Evolutionary conservation across 768 basidiomycete species (phyloP).

Genomic region (Amanita rubescens): DNA sequence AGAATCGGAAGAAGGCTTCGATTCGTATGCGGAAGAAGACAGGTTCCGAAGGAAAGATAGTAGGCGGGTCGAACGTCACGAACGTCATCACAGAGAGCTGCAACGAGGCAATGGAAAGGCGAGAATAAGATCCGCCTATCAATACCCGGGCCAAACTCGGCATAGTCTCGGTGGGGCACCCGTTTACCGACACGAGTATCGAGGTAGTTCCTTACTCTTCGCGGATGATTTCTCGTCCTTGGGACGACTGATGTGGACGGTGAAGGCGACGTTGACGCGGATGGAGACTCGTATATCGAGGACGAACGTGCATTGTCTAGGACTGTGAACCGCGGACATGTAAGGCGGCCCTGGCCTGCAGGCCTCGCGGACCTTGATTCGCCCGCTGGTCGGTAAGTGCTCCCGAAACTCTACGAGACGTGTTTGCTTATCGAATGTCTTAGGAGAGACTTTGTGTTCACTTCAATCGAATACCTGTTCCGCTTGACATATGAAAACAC

Average conservation of each 20-base stretch:
- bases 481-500: conserved; percentile 54
- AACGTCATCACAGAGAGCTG: background rate
- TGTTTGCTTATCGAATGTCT: background rate
- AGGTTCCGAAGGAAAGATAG: conserved; percentile 14
- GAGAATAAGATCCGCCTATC: conserved; percentile 8
- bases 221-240: background rate
- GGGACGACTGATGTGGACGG: conserved; percentile 7
- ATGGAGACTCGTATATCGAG: conserved; percentile 20
- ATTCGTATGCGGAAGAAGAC: conserved; percentile 17
- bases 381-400: conserved; percentile 50
- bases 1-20: conserved; percentile 23
- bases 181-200: conserved; percentile 7
- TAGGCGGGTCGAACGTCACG: conserved; percentile 12
- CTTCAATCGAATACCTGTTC: conserved; percentile 60
- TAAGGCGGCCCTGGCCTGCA: conserved; percentile 25
- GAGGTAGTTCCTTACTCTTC: too few relatives aligned
- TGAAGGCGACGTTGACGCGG: conserved; percentile 20
- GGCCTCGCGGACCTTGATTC: conserved; percentile 55
- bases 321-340: conserved; percentile 10
- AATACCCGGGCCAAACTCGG: conserved; percentile 5
- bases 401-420: background rate
- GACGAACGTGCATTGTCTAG: conserved; percentile 16
- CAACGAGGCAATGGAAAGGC: conserved; percentile 10
- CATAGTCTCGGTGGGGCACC: conserved; percentile 5
- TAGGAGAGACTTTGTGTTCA: conserved; percentile 53